Evolutionary conservation across 1,284 basidiomycete genomes (phyloP).

Genomic region (Boletellus deceptivus): DNA sequence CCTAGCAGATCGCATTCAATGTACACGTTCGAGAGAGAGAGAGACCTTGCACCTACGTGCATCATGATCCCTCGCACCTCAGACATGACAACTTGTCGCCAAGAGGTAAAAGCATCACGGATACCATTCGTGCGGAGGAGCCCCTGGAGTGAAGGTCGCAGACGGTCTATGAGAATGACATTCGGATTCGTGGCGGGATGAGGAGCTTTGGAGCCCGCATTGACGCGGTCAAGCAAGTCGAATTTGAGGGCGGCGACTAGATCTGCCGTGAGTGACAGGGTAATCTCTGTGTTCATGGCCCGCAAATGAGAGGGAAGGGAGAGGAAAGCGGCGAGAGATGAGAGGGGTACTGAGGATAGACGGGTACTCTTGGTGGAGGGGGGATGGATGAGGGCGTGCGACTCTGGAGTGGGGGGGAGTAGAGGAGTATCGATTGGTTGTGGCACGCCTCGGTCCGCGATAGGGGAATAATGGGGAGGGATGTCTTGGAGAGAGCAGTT

Average conservation of each 20-base stretch:
- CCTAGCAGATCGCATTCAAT: slow-evolving; percentile 35
- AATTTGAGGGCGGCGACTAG: slow-evolving; percentile 68
- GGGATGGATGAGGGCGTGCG: slow-evolving; percentile 3
- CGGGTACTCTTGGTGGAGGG: slow-evolving; percentile 17
- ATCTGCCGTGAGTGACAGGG: slow-evolving; percentile 75
- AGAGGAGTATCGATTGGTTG: slow-evolving; percentile 20
- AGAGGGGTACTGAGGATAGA: slow-evolving; percentile 45
- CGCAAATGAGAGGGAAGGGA: slow-evolving; percentile 69
- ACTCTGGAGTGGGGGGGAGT: slow-evolving; percentile 39
- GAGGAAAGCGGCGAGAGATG: slow-evolving; percentile 66
- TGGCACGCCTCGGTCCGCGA: slow-evolving; percentile 8
- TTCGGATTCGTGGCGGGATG: slow-evolving; percentile 35
- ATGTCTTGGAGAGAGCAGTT: slow-evolving; percentile 23
- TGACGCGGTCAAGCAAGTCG: slow-evolving; percentile 61
- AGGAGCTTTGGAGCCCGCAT: slow-evolving; percentile 26
- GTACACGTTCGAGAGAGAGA: slow-evolving; percentile 9
- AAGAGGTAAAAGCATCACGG: slow-evolving; percentile 67
- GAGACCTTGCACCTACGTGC: slow-evolving; percentile 42
- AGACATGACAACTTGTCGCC: slow-evolving; percentile 73
- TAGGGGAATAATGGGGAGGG: background rate
- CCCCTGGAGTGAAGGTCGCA: slow-evolving; percentile 73
- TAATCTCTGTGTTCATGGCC: slow-evolving; percentile 67
- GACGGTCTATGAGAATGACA: slow-evolving; percentile 51
- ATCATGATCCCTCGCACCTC: slow-evolving; percentile 65
- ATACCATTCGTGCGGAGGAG: slow-evolving; percentile 74